Evolutionary conservation across 2,329 filamentous ascomycete species (phyloP).

Genomic region (Teratosphaeria viscida): DNA sequence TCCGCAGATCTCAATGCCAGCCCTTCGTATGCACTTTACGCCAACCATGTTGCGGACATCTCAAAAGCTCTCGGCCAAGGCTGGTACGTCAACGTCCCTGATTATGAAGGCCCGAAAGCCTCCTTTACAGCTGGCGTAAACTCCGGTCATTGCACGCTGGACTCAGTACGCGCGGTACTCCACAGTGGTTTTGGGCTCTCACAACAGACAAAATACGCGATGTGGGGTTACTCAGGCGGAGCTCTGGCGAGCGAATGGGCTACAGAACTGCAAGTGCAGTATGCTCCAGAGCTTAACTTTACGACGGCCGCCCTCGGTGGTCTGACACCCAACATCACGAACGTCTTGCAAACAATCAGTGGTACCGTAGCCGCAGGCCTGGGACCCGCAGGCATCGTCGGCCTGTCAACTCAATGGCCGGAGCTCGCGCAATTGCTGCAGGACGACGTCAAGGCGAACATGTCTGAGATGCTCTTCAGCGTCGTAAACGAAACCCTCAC

Average conservation of each 20-base stretch:
- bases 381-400: slow-evolving; percentile 25
- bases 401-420: slow-evolving; percentile 27
- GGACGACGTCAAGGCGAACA: slow-evolving; percentile 21
- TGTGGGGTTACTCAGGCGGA: slow-evolving; percentile 49
- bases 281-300: slow-evolving; percentile 44
- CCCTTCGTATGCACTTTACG: slow-evolving; percentile 30
- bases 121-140: slow-evolving; percentile 33
- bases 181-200: slow-evolving; percentile 14
- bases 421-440: slow-evolving; percentile 19
- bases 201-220: slow-evolving; percentile 15
- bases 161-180: slow-evolving; percentile 34
- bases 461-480: slow-evolving; percentile 24
- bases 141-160: slow-evolving; percentile 35
- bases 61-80: slow-evolving; percentile 30
- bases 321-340: slow-evolving; percentile 4
- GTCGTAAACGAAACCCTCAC: slow-evolving; percentile 16
- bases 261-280: slow-evolving; percentile 41
- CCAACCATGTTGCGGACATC: slow-evolving; percentile 15
- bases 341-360: slow-evolving; percentile 27
- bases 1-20: slow-evolving; percentile 30
- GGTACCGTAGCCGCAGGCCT: slow-evolving; percentile 21
- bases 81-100: slow-evolving; percentile 40
- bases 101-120: slow-evolving; percentile 34
- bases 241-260: slow-evolving; percentile 43
- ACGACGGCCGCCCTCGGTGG: slow-evolving; percentile 39